Base-by-base conservation (phyloP, 192 early-diverging fungal genomes). In the Blastocladiella britannica region DNA sequence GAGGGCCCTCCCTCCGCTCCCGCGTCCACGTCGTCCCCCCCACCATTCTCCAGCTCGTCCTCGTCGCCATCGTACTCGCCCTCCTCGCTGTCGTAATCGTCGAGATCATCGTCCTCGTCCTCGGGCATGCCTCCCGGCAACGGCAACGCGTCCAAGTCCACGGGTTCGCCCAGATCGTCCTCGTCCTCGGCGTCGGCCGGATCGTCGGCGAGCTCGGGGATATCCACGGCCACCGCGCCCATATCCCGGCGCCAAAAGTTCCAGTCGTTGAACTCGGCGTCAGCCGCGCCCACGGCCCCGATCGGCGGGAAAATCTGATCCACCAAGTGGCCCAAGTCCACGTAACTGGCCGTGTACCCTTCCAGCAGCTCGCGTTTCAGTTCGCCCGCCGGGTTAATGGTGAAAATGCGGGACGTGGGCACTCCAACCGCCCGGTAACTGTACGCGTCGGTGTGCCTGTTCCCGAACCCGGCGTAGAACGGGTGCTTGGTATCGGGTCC, bases 391-490 rank as follows among this genome's bases (percentile, higher is more conserved):
- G 87, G 72, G 62, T 96, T 92, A 56, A 98, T 95, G 4, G 94
- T 96, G 66, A 93, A 98, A 28, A 98, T 98, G 26, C 89, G 77
- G 25, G 88, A 88, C 5, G 85, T 66, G 0, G 94, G 94, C 8
- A 98, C 81, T 66, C 91, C 82, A 52, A 97, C 94, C 60, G 79
- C 83, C 51, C 89, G 82, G 63, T 97, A 97, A 1, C 89, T 89
- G 29, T 95, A 76, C 26, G 93, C 91, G 67, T 95, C 91, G 23
- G 91, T 94, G 55, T 93, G 91, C n/a, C 93, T 74, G 66, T 97
- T 94, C 28, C 91, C 91, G 62, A 93, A 97, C 0, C 94, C 94
- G 4, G 92, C 94, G 65, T 88, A 93, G 60, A 97, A 97, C 5
- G 91, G 90, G 53, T 74, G 82, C 15, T 60, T n/a, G 26, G 51